These are phyloP conservation scores for Eimeria sp. DNA, from an alignment of 169 alveolate genomes.

Conservation along the genomic window DNA sequence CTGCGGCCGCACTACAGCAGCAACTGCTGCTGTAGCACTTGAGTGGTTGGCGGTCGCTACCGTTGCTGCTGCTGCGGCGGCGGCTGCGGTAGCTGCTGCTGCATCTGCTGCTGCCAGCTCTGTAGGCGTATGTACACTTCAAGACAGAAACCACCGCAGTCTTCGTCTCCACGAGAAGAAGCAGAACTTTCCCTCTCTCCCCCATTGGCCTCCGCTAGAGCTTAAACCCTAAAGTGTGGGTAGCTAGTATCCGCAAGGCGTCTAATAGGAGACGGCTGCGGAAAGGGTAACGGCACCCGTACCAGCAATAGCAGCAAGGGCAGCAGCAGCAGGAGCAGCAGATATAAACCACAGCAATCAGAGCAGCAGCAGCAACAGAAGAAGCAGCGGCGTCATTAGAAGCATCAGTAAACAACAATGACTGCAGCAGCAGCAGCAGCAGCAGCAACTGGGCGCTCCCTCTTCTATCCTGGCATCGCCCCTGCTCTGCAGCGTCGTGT, in stretches of 20 bases:
- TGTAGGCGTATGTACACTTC: background rate
- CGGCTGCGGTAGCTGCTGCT: conserved; percentile 7
- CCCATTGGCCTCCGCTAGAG: background rate
- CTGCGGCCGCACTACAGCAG: background rate
- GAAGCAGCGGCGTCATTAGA: background rate
- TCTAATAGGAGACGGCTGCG: background rate
- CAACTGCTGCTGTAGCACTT: background rate
- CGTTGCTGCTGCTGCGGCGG: background rate
- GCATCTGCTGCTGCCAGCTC: background rate
- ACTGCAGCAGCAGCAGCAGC: conserved; percentile 49
- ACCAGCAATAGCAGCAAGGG: background rate
- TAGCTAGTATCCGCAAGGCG: background rate
- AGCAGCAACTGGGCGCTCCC: conserved; percentile 14
- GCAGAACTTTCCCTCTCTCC: no score
- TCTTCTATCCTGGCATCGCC: conserved; percentile 74
- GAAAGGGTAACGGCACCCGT: background rate
- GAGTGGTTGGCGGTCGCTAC: no score
- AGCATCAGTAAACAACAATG: background rate
- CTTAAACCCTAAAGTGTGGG: background rate
- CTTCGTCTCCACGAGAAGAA: no score
- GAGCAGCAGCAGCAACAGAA: background rate
- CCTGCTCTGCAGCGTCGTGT: conserved; percentile 74
- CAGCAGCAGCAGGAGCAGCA: background rate
- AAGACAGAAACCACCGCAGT: background rate
- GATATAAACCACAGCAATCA: background rate